Percentiles rank a stretch among this genome's conserved stretches.
Evolutionary conservation across 2,329 filamentous ascomycete genomes (phyloP).

Genomic region (Pseudogymnoascus sp.): DNA sequence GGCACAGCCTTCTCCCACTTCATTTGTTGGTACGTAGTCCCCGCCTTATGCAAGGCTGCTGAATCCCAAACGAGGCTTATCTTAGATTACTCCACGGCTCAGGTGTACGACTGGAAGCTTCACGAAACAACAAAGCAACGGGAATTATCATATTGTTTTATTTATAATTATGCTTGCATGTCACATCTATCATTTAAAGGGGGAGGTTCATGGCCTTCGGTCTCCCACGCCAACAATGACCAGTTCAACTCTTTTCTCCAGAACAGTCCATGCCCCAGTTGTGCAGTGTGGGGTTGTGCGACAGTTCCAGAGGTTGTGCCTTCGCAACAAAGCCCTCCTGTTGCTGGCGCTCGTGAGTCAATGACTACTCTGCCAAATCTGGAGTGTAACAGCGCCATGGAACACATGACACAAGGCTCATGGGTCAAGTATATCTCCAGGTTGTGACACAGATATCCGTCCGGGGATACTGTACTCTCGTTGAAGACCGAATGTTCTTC

Average conservation of each 20-base stretch:
- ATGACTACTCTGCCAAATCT: constrained; percentile 85
- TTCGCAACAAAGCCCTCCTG: constrained; percentile 78
- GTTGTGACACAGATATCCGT: constrained; percentile 89
- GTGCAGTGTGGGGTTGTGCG: constrained; percentile 34
- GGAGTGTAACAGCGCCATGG: constrained; percentile 92
- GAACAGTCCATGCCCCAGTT: constrained; percentile 60
- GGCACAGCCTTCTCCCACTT: constrained; percentile 10
- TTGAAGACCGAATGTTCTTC: constrained; percentile 58
- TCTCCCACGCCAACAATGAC: constrained; percentile 75
- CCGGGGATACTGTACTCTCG: constrained; percentile 58
- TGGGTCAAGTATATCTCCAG: constrained; percentile 92
- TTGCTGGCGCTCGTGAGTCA: constrained; percentile 68
- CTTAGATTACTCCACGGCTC: not conserved
- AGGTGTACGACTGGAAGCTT: not conserved
- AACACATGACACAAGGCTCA: constrained; percentile 94
- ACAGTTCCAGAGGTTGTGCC: constrained; percentile 38
- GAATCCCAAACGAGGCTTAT: constrained; percentile 6
- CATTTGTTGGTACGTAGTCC: constrained; percentile 7
- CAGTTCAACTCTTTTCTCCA: constrained; percentile 77
- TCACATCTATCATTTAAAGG: constrained; percentile 8
- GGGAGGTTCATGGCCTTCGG: not conserved
- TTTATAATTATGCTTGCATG: constrained; percentile 4
- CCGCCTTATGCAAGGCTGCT: constrained; percentile 10
- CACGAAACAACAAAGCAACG: not conserved
- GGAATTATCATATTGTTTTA: not conserved